A percentile compares a stretch with the other conserved stretches of the same genome.
These are phyloP conservation scores for Hibiscus trionum DNA, from an alignment of 345 rosid species.

Conservation along the genomic window DNA sequence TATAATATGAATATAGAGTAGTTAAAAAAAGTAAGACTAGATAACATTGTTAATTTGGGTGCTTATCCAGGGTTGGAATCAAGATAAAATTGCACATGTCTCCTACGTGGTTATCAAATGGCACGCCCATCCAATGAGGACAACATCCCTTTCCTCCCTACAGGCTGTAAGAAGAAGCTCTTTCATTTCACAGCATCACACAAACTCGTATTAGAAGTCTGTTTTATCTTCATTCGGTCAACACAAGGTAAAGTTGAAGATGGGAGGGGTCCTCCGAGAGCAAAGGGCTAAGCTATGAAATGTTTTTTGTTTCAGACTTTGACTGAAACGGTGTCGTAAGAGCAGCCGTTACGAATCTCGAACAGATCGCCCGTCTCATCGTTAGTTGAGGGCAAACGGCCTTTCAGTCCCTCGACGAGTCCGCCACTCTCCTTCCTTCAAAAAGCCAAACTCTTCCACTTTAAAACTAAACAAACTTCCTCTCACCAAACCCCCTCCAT, in stretches of 20 bases:
- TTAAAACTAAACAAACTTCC: not conserved
- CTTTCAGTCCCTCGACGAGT: constrained; percentile 62
- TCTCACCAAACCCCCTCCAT: not conserved
- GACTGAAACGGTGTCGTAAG: constrained; percentile 10
- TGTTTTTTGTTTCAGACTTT: not conserved
- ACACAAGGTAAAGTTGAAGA: constrained; percentile 36
- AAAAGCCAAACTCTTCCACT: not conserved
- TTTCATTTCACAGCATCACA: constrained; percentile 9
- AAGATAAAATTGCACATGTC: no score
- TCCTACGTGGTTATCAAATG: no score
- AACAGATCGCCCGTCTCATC: constrained; percentile 28
- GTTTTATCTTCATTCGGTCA: not conserved
- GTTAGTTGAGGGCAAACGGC: constrained; percentile 21
- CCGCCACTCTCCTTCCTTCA: constrained; percentile 31
- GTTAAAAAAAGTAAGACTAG: no score
- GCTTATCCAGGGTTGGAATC: no score
- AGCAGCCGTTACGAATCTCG: not conserved
- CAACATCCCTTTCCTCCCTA: constrained; percentile 16
- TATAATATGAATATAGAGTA: no score
- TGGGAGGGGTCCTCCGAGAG: constrained; percentile 63
- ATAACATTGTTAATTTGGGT: no score
- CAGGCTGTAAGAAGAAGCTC: constrained; percentile 21
- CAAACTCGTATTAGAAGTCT: constrained; percentile 5
- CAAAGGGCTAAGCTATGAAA: constrained; percentile 56
- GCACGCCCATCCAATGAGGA: not conserved